Evolutionary conservation across 2,329 filamentous ascomycete genomes (phyloP), one percentile per base, ranked within the genome.

Genomic region (Lasiodiplodia citricola): DNA sequence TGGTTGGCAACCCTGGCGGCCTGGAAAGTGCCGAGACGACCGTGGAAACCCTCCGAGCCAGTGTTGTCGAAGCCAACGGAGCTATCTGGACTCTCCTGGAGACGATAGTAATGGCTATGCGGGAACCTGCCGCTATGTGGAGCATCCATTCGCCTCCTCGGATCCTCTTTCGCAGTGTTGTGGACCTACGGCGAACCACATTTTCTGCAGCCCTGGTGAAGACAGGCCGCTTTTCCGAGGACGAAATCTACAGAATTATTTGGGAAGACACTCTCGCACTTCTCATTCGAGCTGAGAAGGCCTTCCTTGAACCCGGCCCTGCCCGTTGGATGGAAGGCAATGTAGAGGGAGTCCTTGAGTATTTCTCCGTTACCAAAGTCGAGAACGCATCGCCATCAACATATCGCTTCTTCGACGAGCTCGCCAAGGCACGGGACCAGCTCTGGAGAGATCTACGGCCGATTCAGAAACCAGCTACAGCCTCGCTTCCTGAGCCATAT

Each of bases 371-470:
- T 75, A 1, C 13, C 58, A 44, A 52, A 2, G 56, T 74, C 0
- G 66, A 69, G 21, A 28, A 72, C 2, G 70, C 67, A 13, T 67
- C 70, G 2, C 58, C 71, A 3, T 73, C 76, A 1, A 75, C 73
- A 0, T 76, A 75, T 58, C 73, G 63, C 4, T 81, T 82, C 64
- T 54, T 81, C 1, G 78, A 82, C 56, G 71, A 77, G 25, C 71
- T 81, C 37, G 79, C 80, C 35, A 71, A 71, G 69, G 72, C 71
- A 8, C 74, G 79, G 57, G 70, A 81, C 60, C 55, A 72, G 5
- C 58, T 80, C 0, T 81, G 80, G 79, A 56, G 38, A 8, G 67
- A 70, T 6, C 56, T 76, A 54, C 75, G 80, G 47, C 68, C 71
- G 4, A 73, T 38, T 8, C 38, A 68, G 3, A 66, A 73, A 65